Conservation (phyloP, 2,329 filamentous ascomycete species). For the Penicillium hesseltinei region DNA sequence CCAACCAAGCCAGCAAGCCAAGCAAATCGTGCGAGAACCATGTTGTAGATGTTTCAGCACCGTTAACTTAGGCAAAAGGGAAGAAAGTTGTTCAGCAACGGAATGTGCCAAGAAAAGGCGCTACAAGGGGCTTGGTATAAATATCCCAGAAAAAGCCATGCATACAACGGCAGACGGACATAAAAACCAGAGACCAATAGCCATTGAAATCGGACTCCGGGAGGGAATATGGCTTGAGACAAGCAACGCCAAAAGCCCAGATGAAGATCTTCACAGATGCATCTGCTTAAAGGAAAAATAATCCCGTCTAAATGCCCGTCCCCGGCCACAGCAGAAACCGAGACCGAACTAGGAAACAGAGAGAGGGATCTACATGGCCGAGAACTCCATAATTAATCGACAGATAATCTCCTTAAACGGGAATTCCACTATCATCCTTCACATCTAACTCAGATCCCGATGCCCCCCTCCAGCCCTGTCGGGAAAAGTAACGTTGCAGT, state of each 20-base stretch:
- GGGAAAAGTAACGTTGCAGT: neutral
- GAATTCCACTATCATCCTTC: neutral
- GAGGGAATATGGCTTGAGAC: neutral
- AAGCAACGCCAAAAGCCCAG: neutral
- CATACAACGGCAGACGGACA: neutral
- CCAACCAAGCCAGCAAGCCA: conserved; percentile 21
- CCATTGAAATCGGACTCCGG: neutral
- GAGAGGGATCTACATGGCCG: neutral
- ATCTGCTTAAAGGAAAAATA: neutral
- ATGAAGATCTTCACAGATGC: neutral
- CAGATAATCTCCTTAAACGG: neutral
- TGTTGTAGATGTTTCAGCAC: neutral
- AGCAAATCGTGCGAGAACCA: conserved; percentile 20
- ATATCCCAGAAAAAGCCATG: neutral
- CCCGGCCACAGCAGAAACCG: neutral
- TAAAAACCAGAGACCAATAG: too few relatives aligned
- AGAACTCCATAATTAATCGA: neutral
- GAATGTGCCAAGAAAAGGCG: neutral
- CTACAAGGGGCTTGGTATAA: neutral
- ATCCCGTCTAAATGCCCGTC: conserved; percentile 12
- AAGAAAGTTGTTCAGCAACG: neutral
- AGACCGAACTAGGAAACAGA: neutral
- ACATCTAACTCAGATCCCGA: neutral
- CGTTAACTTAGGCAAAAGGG: neutral
- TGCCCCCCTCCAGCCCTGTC: neutral